phyloP scores from a whole-genome alignment of 192 early-diverging fungal species.

The Jimgerdemannia flammicorona region DNA sequence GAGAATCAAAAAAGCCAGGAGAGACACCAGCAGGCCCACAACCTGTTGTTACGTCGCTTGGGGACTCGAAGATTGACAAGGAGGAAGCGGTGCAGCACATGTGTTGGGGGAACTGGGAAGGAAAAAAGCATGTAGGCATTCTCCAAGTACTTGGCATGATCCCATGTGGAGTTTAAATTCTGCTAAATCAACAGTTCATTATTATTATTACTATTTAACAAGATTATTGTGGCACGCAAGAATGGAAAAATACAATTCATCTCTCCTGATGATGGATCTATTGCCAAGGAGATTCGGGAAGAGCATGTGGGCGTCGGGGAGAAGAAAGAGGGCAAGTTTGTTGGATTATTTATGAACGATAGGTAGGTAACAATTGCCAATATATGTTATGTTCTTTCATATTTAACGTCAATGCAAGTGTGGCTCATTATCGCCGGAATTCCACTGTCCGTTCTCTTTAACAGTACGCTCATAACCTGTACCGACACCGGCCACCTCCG shows the following conservation, averaged over 20 bases:
- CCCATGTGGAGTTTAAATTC: no score
- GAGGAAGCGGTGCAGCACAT: slow-evolving; percentile 17
- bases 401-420: no score
- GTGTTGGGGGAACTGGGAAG: slow-evolving; percentile 20
- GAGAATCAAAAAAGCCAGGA: slow-evolving; percentile 8
- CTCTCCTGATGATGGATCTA: slow-evolving; percentile 32
- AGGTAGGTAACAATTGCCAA: slow-evolving; percentile 22
- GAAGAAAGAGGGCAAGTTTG: slow-evolving; percentile 36
- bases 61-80: slow-evolving; percentile 13
- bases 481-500: slow-evolving; percentile 1
- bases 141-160: background rate
- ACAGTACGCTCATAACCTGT: slow-evolving; percentile 6
- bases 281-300: slow-evolving; percentile 32
- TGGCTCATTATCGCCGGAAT: background rate
- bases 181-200: background rate
- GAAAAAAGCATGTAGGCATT: slow-evolving; percentile 14
- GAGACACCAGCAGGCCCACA: slow-evolving; percentile 11
- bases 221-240: slow-evolving; percentile 50
- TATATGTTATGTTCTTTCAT: no score
- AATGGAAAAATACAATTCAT: slow-evolving; percentile 46
- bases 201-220: background rate
- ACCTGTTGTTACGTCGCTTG: slow-evolving; percentile 1
- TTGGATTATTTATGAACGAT: slow-evolving; percentile 44
- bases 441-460: background rate
- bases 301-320: slow-evolving; percentile 17